These are phyloP conservation scores for Orychophragmus violaceus DNA, from an alignment of 345 rosid genomes.

Conservation along the genomic window DNA sequence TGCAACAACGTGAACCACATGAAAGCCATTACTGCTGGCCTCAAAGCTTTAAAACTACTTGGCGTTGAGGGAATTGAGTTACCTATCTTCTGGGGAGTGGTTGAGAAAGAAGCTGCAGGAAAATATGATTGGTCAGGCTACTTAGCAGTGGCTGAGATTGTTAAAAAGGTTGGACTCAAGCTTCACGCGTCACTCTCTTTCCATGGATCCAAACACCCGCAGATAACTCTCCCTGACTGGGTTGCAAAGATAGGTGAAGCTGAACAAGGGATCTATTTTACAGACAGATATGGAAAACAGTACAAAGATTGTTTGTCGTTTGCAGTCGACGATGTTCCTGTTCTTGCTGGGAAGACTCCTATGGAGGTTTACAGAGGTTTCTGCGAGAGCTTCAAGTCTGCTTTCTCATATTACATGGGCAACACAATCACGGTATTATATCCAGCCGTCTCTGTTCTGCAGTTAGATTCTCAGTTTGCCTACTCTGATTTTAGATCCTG, in stretches of 20 bases:
- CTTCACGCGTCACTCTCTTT: slow-evolving; percentile 75
- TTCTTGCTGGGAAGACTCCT: slow-evolving; percentile 70
- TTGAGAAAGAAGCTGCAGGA: slow-evolving; percentile 76
- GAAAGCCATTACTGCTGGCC: slow-evolving; percentile 72
- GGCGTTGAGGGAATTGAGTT: slow-evolving; percentile 91
- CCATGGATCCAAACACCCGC: slow-evolving; percentile 43
- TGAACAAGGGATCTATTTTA: slow-evolving; percentile 46
- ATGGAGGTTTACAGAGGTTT: slow-evolving; percentile 61
- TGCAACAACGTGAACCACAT: slow-evolving; percentile 55
- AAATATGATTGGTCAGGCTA: slow-evolving; percentile 82
- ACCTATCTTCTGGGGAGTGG: slow-evolving; percentile 91
- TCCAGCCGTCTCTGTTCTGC: too few species aligned
- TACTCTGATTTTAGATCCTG: slow-evolving; percentile 8
- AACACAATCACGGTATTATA: slow-evolving; percentile 55
- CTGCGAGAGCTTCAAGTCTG: slow-evolving; percentile 73
- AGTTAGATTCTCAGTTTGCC: neutral
- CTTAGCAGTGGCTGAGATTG: slow-evolving; percentile 75
- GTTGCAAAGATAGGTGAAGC: slow-evolving; percentile 52
- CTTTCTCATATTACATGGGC: slow-evolving; percentile 59
- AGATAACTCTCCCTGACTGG: slow-evolving; percentile 73
- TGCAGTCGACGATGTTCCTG: slow-evolving; percentile 70
- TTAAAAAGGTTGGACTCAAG: slow-evolving; percentile 63
- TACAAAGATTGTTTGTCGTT: slow-evolving; percentile 66
- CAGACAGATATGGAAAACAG: slow-evolving; percentile 47
- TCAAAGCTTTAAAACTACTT: slow-evolving; percentile 75